A percentile compares a stretch with the other conserved stretches of the same genome.
phyloP scores from a whole-genome alignment of 1,284 basidiomycete species.

The Amylostereum chailletii region DNA sequence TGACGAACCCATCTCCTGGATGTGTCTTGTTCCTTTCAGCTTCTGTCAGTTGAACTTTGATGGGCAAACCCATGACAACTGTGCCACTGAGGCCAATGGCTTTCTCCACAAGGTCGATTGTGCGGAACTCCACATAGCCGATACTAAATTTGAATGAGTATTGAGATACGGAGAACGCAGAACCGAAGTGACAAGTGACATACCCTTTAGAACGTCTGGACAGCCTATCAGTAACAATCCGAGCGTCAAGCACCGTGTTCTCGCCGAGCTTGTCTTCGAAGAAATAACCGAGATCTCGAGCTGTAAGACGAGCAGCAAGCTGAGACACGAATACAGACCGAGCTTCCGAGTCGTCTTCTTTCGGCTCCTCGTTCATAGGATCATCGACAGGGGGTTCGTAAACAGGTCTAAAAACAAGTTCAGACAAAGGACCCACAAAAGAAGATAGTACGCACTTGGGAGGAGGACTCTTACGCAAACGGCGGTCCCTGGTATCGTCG shows the following conservation, averaged over 20 bases:
- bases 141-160: slow-evolving; percentile 40
- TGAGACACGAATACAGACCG: slow-evolving; percentile 98
- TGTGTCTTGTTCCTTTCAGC: slow-evolving; percentile 89
- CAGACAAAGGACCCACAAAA: background rate
- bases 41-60: slow-evolving; percentile 93
- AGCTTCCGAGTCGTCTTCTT: slow-evolving; percentile 87
- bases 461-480: slow-evolving; percentile 6
- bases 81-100: slow-evolving; percentile 88
- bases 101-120: slow-evolving; percentile 84
- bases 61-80: slow-evolving; percentile 95
- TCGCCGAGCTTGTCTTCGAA: slow-evolving; percentile 96
- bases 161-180: background rate
- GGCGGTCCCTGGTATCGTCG: slow-evolving; percentile 9
- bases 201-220: slow-evolving; percentile 95
- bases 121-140: slow-evolving; percentile 94
- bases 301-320: slow-evolving; percentile 90
- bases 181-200: slow-evolving; percentile 15
- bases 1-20: slow-evolving; percentile 68
- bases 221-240: slow-evolving; percentile 90
- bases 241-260: slow-evolving; percentile 86
- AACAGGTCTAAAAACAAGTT: slow-evolving; percentile 34
- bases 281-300: slow-evolving; percentile 94
- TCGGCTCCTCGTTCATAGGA: slow-evolving; percentile 65
- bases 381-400: slow-evolving; percentile 61
- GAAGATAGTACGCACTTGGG: slow-evolving; percentile 14